These are phyloP conservation scores for Rusavskia elegans DNA, from an alignment of 495 filamentous ascomycete species.

Conservation along the genomic window DNA sequence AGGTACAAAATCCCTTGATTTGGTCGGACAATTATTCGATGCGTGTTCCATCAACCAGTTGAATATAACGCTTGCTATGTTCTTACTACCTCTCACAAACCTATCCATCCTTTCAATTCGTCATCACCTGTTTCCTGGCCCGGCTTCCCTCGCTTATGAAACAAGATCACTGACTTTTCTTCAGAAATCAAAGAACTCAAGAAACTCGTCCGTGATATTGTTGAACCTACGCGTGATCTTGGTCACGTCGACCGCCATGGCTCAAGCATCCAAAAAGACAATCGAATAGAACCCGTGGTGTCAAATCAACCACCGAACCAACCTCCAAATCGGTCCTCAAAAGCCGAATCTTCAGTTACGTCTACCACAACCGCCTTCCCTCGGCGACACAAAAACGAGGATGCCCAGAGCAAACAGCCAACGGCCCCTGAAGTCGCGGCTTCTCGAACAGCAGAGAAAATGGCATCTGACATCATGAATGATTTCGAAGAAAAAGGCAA, in stretches of 20 bases:
- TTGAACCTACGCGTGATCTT: conserved; percentile 59
- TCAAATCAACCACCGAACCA: too few relatives aligned
- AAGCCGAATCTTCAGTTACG: too few relatives aligned
- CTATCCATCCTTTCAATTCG: conserved; percentile 1
- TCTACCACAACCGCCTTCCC: too few relatives aligned
- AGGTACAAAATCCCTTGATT: conserved; percentile 32
- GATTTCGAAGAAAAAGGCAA: background rate
- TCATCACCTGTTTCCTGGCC: background rate
- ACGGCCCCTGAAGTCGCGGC: background rate
- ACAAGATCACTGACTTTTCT: background rate
- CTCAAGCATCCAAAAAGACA: background rate
- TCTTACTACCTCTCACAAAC: background rate
- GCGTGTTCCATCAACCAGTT: too few relatives aligned
- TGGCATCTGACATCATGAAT: background rate
- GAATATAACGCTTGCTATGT: too few relatives aligned
- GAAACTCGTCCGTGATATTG: conserved; percentile 65
- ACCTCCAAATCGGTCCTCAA: too few relatives aligned
- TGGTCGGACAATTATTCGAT: background rate
- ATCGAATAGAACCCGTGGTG: too few relatives aligned
- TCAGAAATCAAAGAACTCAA: conserved; percentile 81
- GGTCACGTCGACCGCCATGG: conserved; percentile 55
- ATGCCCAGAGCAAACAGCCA: background rate
- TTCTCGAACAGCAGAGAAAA: background rate
- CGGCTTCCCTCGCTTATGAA: background rate
- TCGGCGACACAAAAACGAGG: background rate